Evolutionary conservation across 1,284 basidiomycete species (phyloP).

Genomic region (Rhizoctonia solani): DNA sequence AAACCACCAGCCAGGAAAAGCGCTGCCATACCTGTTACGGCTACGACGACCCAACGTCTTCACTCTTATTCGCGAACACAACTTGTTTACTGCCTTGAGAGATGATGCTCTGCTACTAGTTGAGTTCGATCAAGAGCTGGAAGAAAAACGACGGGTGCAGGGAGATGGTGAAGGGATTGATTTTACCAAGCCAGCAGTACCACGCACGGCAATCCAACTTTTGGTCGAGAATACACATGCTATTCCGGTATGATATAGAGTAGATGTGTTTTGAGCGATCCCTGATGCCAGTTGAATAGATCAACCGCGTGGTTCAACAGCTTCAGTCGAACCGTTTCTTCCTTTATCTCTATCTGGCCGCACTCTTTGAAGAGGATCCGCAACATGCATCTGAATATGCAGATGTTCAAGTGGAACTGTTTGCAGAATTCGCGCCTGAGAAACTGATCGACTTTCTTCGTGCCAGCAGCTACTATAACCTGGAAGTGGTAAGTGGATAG

Average conservation of each 20-base stretch:
- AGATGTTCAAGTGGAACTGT: slow-evolving; percentile 87
- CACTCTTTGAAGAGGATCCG: slow-evolving; percentile 85
- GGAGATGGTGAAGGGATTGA: slow-evolving; percentile 30
- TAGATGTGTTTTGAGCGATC: slow-evolving; percentile 42
- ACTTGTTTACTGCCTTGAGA: slow-evolving; percentile 92
- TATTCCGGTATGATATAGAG: slow-evolving; percentile 75
- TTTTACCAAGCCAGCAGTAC: slow-evolving; percentile 20
- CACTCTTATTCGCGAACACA: slow-evolving; percentile 91
- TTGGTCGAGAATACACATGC: slow-evolving; percentile 95
- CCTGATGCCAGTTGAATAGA: slow-evolving; percentile 54
- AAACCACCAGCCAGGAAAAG: slow-evolving; percentile 92
- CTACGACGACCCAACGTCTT: slow-evolving; percentile 90
- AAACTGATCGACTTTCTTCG: slow-evolving; percentile 90
- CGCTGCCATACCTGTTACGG: slow-evolving; percentile 86
- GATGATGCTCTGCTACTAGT: slow-evolving; percentile 91
- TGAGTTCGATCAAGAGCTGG: slow-evolving; percentile 91
- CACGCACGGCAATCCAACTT: slow-evolving; percentile 74
- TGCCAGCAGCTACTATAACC: slow-evolving; percentile 88
- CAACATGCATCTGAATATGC: slow-evolving; percentile 80
- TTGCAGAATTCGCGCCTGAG: slow-evolving; percentile 82
- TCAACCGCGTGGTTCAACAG: slow-evolving; percentile 85
- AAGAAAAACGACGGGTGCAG: slow-evolving; percentile 56
- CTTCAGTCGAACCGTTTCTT: slow-evolving; percentile 77
- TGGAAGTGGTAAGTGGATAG: slow-evolving; percentile 67
- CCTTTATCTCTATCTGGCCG: slow-evolving; percentile 92